Evolutionary conservation across 1,139 yeast species (phyloP).

Genomic region (Candida glucosophila): DNA sequence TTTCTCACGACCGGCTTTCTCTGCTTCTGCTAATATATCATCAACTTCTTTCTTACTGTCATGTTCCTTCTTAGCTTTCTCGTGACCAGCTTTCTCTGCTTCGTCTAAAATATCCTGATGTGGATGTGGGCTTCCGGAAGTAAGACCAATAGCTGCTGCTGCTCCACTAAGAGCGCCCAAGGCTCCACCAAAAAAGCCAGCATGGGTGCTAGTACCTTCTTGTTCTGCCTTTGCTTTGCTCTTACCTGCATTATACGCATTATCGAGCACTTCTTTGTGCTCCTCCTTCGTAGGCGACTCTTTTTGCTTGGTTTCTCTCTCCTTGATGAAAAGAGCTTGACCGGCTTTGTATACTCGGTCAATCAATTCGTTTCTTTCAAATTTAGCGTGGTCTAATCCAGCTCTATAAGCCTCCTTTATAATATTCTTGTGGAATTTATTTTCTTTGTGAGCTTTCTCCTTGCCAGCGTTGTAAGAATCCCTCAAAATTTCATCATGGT

Average conservation of each 20-base stretch:
- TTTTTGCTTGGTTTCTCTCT: neutral
- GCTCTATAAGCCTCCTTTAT: conserved; percentile 1
- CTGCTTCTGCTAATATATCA: conserved; percentile 8
- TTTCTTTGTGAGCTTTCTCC: too few relatives aligned
- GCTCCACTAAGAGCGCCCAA: conserved; percentile 11
- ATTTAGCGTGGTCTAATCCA: too few relatives aligned
- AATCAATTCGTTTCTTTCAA: conserved; percentile 1
- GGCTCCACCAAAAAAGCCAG: conserved; percentile 10
- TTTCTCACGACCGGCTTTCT: conserved; percentile 4
- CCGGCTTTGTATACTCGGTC: too few relatives aligned
- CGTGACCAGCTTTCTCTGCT: conserved; percentile 9
- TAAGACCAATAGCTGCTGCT: conserved; percentile 11
- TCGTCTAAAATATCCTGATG: too few relatives aligned
- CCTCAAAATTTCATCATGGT: neutral
- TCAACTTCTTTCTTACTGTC: conserved; percentile 8
- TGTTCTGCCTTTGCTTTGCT: too few relatives aligned
- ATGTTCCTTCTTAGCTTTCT: conserved; percentile 2
- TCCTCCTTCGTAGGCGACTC: neutral
- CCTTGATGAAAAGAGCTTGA: neutral
- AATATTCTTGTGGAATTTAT: too few relatives aligned
- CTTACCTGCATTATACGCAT: too few relatives aligned
- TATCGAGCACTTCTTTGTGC: too few relatives aligned
- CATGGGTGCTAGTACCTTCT: neutral
- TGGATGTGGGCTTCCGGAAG: too few relatives aligned
- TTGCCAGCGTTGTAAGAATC: neutral